Evolutionary conservation across 2,329 filamentous ascomycete species (phyloP), one percentile per base, ranked within the genome.

Genomic region (Monilinia fructigena): DNA sequence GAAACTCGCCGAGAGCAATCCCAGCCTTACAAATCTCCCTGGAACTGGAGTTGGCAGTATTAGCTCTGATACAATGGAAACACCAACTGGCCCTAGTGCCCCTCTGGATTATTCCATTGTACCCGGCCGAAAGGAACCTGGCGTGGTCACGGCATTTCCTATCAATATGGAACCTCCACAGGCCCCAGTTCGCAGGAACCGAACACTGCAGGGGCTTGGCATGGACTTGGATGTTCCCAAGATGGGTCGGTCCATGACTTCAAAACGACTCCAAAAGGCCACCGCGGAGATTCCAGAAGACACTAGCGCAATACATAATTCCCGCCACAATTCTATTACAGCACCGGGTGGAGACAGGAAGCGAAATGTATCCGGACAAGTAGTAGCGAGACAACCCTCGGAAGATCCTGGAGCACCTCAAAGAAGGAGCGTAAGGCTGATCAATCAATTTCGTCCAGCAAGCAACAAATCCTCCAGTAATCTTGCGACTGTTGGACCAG

Each of bases 291-390:
- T 68, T 52, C 67, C 70, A 16, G 75, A 74, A 64, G 75, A 76
- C 11, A 52, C 28, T 35, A 40, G 55, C 35, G 50, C 45, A 70
- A 73, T 35, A 65, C 73, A 42, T 14, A 59, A 55, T n/a, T 65
- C 56, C 71, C 58, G 55, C 61, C 70, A 68, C 52, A 73, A 67
- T 65, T 65, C 74, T 68, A 38, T 61, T 52, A 50, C 58, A 12
- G 65, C 71, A 63, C 62, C 68, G 23, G 81, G 80, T 4, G 79
- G 82, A 18, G 91, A 93, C 68, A 87, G 93, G 76, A 98, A 97
- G 79, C 87, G 94, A 72, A 97, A 93, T 1, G 86, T 96, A n/a
- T 97, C 94, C 52, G 94, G 94, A 4, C 92, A 96, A 72, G 85
- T 84, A 18, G 85, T 85, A 59, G 80, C 80, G 59, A 80, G 78